A percentile compares a stretch with the other conserved stretches of the same genome.
phyloP scores from a whole-genome alignment of 192 early-diverging fungal species.

The Coemansia sp. region DNA sequence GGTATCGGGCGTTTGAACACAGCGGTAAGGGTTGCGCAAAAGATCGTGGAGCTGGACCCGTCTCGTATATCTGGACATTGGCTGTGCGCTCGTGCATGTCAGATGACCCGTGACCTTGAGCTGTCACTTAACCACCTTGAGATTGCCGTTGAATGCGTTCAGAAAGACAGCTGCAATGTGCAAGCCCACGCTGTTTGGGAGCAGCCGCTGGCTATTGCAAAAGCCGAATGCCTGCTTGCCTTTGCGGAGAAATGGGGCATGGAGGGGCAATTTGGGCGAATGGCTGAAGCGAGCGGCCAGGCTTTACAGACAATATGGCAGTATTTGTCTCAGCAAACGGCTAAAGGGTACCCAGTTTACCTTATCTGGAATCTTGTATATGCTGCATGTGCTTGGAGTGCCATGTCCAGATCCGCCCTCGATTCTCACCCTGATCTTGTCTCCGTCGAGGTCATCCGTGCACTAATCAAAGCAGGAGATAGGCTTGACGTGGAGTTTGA shows the following conservation, averaged over 20 bases:
- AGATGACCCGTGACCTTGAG: constrained; percentile 19
- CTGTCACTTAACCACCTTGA: constrained; percentile 22
- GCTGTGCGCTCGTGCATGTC: constrained; percentile 34
- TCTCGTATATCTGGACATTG: constrained; percentile 33
- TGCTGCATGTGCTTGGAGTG: constrained; percentile 57
- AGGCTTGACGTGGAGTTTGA: neutral
- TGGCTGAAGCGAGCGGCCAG: constrained; percentile 57
- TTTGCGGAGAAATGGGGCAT: constrained; percentile 29
- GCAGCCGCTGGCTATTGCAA: constrained; percentile 17
- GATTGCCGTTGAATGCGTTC: constrained; percentile 5
- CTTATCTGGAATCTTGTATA: constrained; percentile 65
- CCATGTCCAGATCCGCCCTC: constrained; percentile 11
- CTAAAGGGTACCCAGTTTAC: constrained; percentile 37
- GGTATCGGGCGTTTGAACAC: constrained; percentile 62
- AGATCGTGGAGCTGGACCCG: constrained; percentile 70
- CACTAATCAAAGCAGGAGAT: neutral
- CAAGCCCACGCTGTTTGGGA: constrained; percentile 10
- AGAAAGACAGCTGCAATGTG: neutral
- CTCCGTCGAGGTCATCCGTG: neutral
- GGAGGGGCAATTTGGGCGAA: constrained; percentile 69
- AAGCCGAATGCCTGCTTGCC: constrained; percentile 33
- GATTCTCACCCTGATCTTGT: constrained; percentile 10
- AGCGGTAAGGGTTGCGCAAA: constrained; percentile 62
- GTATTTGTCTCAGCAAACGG: constrained; percentile 8
- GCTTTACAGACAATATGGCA: constrained; percentile 46